Evolutionary conservation across 2,329 filamentous ascomycete genomes (phyloP), one percentile per base, ranked within the genome.

Genomic region (Colletotrichum noveboracense): DNA sequence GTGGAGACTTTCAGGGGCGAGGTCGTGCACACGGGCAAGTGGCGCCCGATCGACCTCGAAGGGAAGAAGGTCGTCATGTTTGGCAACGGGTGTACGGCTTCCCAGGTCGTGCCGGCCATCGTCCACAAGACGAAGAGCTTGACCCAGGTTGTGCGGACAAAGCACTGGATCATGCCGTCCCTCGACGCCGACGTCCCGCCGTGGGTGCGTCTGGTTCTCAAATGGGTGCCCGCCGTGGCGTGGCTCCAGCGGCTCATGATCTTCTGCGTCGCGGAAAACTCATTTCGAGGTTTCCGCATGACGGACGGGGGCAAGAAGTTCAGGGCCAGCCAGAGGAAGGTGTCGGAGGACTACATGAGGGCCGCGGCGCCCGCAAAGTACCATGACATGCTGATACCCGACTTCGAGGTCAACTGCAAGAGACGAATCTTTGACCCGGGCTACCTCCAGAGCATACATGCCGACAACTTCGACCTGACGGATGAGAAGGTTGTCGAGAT

Each of bases 331-430:
- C 76, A 83, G 24, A 83, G 88, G 8, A 82, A 81, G 24, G 75
- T 79, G 13, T 81, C 86, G 5, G 87, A 89, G 76, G 82, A n/a
- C 18, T 86, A 82, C 78, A 80, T 87, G 86, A 78, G 86, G 72
- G 79, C 82, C 10, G 84, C 81, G 3, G 90, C 89, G 0, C 92
- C 92, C 0, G 83, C 88, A 66, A 89, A 92, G 81, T 94, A 93
- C 76, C 89, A 91, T 76, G 88, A 92, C 56, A 85, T 92, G 7
- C 81, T 94, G 61, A 90, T 91, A 1, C 92, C 92, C 1, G 87
- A 93, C 70, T 93, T 92, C 72, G 86, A 88, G 61, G 82, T 93
- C n/a, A 91, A 91, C 6, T 93, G 92, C 83, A 94, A 93, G 83
- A 84, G 92, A 21, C 87, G 91, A 13, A 89, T 94, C 74, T 89